A percentile compares a stretch with the other conserved stretches of the same genome.
Conservation (phyloP, 2,329 filamentous ascomycete species). For the Metarhizium rileyi region DNA sequence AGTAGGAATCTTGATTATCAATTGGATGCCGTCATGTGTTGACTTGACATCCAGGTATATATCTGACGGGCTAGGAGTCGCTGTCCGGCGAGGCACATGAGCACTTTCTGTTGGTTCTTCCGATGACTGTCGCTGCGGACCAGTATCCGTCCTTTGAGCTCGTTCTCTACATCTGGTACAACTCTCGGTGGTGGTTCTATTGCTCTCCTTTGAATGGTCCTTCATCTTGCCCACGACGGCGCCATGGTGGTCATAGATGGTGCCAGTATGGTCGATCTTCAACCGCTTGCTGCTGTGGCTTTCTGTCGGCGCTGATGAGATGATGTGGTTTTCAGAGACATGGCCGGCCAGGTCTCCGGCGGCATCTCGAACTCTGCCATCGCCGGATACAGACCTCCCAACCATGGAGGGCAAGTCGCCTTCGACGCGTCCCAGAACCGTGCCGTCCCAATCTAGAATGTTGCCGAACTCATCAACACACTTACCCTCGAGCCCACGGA, state of each 20-base stretch:
- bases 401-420: constrained; percentile 47
- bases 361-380: constrained; percentile 54
- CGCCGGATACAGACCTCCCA: constrained; percentile 33
- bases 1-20: constrained; percentile 48
- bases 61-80: constrained; percentile 36
- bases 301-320: constrained; percentile 8
- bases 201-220: constrained; percentile 9
- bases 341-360: constrained; percentile 73
- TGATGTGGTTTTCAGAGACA: constrained; percentile 49
- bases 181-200: background rate
- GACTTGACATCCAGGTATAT: constrained; percentile 49
- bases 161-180: background rate
- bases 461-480: constrained; percentile 45
- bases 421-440: constrained; percentile 40
- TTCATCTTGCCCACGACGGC: constrained; percentile 54
- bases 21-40: constrained; percentile 46
- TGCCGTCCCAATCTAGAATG: constrained; percentile 38
- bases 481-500: constrained; percentile 35
- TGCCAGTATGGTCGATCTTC: constrained; percentile 46
- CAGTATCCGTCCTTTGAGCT: background rate
- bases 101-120: background rate
- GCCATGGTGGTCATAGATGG: constrained; percentile 47
- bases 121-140: background rate
- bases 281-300: constrained; percentile 37
- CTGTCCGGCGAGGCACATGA: constrained; percentile 17